Evolutionary conservation across 2,329 filamentous ascomycete species (phyloP), one percentile per base, ranked within the genome.

Genomic region (Arachnomyces sp.): DNA sequence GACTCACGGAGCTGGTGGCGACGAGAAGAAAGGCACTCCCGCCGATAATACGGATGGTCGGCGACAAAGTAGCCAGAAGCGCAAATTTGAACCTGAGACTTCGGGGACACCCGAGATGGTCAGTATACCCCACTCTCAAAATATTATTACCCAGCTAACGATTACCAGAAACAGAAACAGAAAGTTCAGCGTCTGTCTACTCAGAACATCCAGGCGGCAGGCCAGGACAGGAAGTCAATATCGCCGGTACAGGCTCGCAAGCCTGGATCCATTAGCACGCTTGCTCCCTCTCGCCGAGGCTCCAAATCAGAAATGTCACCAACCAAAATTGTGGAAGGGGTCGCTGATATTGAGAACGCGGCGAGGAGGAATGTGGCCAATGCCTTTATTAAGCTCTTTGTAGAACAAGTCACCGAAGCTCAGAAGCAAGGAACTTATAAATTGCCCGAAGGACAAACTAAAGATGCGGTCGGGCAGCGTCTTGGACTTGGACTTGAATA

Each of bases 401-500:
- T 70, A 31, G 72, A 79, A 39, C 73, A 82, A 42, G 73, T 94
- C 42, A 70, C 73, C n/a, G 62, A 70, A 28, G 77, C 84, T 28
- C 74, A 81, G 47, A 84, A 86, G 59, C 71, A 76, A 40, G 75
- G 77, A 12, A 68, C 76, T 7, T 81, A 81, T 50, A 66, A 68
- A 17, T 65, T 88, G 13, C 73, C 79, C 1, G 72, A 80, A 37
- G 81, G 76, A 34, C 72, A 79, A 40, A 78, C 77, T 0, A 69
- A 76, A 11, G 78, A 82, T 36, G 72, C 72, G 7, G 67, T 84
- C 43, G 80, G 82, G 8, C 80, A 84, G 55, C 74, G 74, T 15
- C 73, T 89, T 34, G 84, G 84, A 11, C 66, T 94, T 17, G 76
- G 86, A 48, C 82, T 96, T 45, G 89, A 95, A 66, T 78, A 86